Conservation (phyloP, 2,329 filamentous ascomycete genomes). For the Berkeleyomyces rouxiae region DNA sequence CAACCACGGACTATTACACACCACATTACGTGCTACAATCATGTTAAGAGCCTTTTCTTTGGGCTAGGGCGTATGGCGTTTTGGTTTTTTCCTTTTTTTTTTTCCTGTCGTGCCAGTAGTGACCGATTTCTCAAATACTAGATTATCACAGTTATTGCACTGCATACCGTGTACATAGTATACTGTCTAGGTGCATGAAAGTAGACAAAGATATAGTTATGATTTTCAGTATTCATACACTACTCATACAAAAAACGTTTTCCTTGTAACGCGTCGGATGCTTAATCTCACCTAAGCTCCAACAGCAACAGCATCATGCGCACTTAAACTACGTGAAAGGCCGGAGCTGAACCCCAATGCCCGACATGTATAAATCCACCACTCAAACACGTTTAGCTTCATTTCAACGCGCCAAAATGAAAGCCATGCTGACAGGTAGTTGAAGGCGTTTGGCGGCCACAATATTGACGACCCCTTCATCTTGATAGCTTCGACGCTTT, state of each 20-base stretch:
- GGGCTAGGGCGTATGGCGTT: background rate
- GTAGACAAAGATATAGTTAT: background rate
- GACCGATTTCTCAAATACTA: too few species aligned
- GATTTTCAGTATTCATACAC: background rate
- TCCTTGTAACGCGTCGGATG: background rate
- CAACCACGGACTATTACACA: background rate
- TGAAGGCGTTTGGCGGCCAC: conserved; percentile 39
- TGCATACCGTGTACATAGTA: too few species aligned
- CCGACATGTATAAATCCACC: conserved; percentile 41
- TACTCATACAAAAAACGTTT: conserved; percentile 2
- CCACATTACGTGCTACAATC: background rate
- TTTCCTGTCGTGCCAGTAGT: background rate
- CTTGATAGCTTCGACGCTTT: conserved; percentile 43
- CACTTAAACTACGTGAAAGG: conserved; percentile 4
- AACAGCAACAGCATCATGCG: background rate
- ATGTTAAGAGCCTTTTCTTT: background rate
- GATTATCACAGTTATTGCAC: too few species aligned
- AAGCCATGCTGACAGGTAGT: conserved; percentile 39
- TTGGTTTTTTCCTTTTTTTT: background rate
- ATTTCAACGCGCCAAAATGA: conserved; percentile 42
- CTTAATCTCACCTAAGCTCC: background rate
- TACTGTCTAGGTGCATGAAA: background rate
- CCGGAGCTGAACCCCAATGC: conserved; percentile 20
- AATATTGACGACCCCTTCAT: conserved; percentile 33
- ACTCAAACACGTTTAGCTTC: conserved; percentile 47